These are phyloP conservation scores for Picea glauca DNA, from an alignment of 75 land plant species.

Conservation along the genomic window DNA sequence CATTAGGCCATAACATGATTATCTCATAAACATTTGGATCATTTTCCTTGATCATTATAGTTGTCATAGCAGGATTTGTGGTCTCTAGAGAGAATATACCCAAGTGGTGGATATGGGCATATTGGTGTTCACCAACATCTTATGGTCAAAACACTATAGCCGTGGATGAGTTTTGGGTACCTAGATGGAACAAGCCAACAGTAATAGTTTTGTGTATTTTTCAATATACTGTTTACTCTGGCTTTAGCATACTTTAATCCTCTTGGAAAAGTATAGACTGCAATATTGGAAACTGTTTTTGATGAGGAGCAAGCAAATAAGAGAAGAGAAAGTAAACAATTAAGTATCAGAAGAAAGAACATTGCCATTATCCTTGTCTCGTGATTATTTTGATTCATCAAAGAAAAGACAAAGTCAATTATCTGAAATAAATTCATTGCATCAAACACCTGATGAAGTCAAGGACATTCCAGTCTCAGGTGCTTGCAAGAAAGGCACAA, in stretches of 20 bases:
- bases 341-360: background rate
- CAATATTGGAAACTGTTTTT: conserved; percentile 35
- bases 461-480: too few relatives aligned
- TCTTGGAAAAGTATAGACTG: conserved; percentile 42
- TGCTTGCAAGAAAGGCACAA: conserved; percentile 17
- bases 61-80: conserved; percentile 38
- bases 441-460: too few relatives aligned
- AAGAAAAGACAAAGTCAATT: too few relatives aligned
- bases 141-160: conserved; percentile 43
- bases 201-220: conserved; percentile 17
- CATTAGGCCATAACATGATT: conserved; percentile 20
- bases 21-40: conserved; percentile 34
- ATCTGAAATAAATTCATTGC: too few relatives aligned
- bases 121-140: conserved; percentile 43
- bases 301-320: background rate
- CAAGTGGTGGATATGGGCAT: conserved; percentile 67
- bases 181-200: conserved; percentile 27
- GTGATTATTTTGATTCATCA: too few relatives aligned
- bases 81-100: background rate
- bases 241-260: conserved; percentile 14
- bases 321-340: conserved; percentile 14
- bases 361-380: too few relatives aligned
- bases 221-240: conserved; percentile 21
- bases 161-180: conserved; percentile 48
- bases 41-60: conserved; percentile 22